phyloP scores from a whole-genome alignment of 169 alveolate species.

The Plasmodium inui region DNA sequence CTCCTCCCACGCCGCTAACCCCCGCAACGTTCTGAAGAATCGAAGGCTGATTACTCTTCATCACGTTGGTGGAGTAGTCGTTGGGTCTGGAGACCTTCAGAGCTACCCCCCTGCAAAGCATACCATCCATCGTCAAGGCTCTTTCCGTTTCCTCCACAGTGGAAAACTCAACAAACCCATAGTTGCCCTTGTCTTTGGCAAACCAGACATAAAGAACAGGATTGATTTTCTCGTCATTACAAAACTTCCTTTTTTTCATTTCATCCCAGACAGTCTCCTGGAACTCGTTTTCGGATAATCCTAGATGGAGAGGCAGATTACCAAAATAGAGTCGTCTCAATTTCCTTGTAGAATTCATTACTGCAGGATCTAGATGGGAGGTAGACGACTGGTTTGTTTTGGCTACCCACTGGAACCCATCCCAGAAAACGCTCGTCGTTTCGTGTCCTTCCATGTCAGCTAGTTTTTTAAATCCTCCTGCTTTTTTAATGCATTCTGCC shows the following conservation, averaged over 20 bases:
- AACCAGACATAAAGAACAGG: conserved; percentile 94
- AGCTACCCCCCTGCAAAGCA: conserved; percentile 91
- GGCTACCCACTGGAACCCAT: conserved; percentile 95
- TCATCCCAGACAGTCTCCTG: conserved; percentile 92
- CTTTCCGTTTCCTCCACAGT: conserved; percentile 93
- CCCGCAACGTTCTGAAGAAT: not conserved
- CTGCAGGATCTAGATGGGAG: conserved; percentile 89
- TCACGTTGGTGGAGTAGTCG: conserved; percentile 87
- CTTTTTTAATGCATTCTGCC: conserved; percentile 88
- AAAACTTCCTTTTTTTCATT: conserved; percentile 89
- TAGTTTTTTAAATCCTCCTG: conserved; percentile 92
- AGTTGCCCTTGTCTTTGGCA: conserved; percentile 93
- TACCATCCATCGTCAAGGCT: conserved; percentile 93
- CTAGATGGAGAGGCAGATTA: conserved; percentile 90
- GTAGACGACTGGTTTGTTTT: conserved; percentile 86
- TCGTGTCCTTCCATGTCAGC: conserved; percentile 94
- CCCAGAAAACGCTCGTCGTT: conserved; percentile 93
- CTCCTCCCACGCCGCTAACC: not conserved
- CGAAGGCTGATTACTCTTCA: conserved; percentile 47
- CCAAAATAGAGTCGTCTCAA: conserved; percentile 92
- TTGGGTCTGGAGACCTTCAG: conserved; percentile 93
- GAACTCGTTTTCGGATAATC: conserved; percentile 90
- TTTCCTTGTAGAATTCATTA: conserved; percentile 91
- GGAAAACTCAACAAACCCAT: conserved; percentile 93
- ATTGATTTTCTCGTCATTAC: conserved; percentile 90